Evolutionary conservation across 441 rosid species (phyloP), one percentile per base, ranked within the genome.

Genomic region (Erodium trifolium): DNA sequence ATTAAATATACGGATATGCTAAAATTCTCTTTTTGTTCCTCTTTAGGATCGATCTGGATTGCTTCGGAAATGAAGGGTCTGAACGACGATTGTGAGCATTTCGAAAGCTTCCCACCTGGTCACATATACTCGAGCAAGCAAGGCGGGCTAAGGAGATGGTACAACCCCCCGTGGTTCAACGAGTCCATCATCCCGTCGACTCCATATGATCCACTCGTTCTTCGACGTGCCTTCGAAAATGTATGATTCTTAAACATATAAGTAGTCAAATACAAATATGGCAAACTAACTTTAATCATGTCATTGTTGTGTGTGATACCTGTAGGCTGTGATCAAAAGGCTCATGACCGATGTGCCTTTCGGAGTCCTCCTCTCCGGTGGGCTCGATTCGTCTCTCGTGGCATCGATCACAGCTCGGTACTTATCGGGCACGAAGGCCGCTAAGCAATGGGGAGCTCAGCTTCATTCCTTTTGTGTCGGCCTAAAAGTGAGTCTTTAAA

Each of bases 331-430:
- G 68, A 49, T 81, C 55, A 95, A 92, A 82, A 82, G 99, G 78
- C 93, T 95, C 43, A 95, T 95, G 98, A 87, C 99, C 4, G 99
- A 95, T 82, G 99, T 95, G 17, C 98, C 99, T 37, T 95, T 92
- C 77, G 99, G 99, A 63, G 99, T 95, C 66, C 95, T 95, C 49
- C 79, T 92, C 70, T 95, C 99, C 74, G 98, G 99, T 81, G 99
- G 99, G 70, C 78, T 95, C 70, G 99, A 95, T 76, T 95, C 99
- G 31, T 95, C 99, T 29, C 92, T 92, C 59, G 99, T 95, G 78
- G 99, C 99, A 75, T 79, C 99, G 41, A 96, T 95, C 65, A 88
- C 98, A 66, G 76, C 90, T 72, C 96, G 98, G 64, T 71, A 83
- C 73, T 79, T 95, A 83, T 87, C 82, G 7, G 84, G 82, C 19